Conservation (phyloP, 306 rosid genomes). For the Hippophae tibetana region DNA sequence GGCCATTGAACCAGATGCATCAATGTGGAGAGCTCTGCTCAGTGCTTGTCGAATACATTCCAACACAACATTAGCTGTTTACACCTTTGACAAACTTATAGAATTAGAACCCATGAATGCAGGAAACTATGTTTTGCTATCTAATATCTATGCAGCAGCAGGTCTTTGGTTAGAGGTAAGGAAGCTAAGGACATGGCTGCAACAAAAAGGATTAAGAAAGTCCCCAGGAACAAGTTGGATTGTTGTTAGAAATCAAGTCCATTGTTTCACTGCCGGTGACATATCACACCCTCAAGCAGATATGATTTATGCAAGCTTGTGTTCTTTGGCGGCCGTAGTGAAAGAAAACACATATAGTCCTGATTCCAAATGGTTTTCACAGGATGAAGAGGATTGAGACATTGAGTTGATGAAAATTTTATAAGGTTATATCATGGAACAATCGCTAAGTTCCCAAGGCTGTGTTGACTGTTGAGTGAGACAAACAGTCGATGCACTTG, state of each 20-base stretch:
- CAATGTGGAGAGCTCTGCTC: constrained; percentile 47
- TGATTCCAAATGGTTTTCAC: constrained; percentile 13
- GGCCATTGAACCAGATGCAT: constrained; percentile 34
- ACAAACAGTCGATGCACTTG: no score
- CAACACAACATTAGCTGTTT: constrained; percentile 19
- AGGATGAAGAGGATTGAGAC: constrained; percentile 14
- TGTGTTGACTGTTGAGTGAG: no score
- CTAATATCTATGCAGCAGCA: constrained; percentile 38
- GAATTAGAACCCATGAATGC: constrained; percentile 39
- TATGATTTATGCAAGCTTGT: constrained; percentile 26
- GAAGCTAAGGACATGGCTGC: constrained; percentile 26
- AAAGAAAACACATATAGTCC: constrained; percentile 25
- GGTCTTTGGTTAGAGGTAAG: constrained; percentile 33
- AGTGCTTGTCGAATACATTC: constrained; percentile 29
- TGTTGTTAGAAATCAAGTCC: constrained; percentile 25
- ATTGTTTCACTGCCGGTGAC: constrained; percentile 28
- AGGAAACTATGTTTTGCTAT: constrained; percentile 35
- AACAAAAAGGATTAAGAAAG: constrained; percentile 30
- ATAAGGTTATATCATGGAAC: no score
- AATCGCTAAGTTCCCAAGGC: no score
- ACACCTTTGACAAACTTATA: constrained; percentile 29
- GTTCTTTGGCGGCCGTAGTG: constrained; percentile 23
- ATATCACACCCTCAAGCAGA: constrained; percentile 27
- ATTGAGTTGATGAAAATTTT: no score
- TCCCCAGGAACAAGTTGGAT: constrained; percentile 40